These are phyloP conservation scores for Plantago ovata DNA, from an alignment of 257 asterid genomes.

Conservation along the genomic window DNA sequence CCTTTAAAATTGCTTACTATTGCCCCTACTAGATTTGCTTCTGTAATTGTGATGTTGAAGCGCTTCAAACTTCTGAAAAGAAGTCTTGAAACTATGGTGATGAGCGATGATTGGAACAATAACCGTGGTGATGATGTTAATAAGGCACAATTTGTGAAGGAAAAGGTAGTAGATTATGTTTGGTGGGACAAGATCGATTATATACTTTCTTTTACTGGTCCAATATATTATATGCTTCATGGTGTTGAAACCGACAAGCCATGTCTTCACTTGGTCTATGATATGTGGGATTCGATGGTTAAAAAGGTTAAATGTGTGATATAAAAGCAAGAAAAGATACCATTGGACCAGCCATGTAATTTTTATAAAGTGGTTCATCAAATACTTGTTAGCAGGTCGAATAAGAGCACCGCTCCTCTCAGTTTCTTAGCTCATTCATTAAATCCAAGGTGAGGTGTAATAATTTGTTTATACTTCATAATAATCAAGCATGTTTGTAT, in stretches of 20 bases:
- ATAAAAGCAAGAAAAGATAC: neutral
- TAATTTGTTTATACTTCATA: too few species aligned
- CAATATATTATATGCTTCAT: constrained; percentile 5
- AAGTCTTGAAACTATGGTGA: neutral
- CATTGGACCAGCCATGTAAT: too few species aligned
- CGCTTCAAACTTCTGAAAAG: neutral
- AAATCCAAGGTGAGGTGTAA: too few species aligned
- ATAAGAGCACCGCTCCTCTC: too few species aligned
- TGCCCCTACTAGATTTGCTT: neutral
- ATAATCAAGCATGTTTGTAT: too few species aligned
- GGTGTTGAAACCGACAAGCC: neutral
- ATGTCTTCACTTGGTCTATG: constrained; percentile 8
- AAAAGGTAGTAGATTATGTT: neutral
- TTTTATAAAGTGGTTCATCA: too few species aligned
- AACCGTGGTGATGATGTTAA: neutral
- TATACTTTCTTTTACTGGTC: constrained; percentile 1
- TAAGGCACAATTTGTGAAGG: neutral
- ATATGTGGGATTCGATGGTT: constrained; percentile 3
- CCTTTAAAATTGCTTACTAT: neutral
- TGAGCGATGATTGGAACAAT: neutral
- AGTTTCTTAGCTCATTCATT: too few species aligned
- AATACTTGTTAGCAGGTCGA: too few species aligned
- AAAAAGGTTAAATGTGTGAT: neutral
- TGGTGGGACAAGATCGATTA: neutral
- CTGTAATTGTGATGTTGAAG: neutral